These are phyloP conservation scores for Ceratocystis albifundus DNA, from an alignment of 2,329 filamentous ascomycete species.

Conservation along the genomic window DNA sequence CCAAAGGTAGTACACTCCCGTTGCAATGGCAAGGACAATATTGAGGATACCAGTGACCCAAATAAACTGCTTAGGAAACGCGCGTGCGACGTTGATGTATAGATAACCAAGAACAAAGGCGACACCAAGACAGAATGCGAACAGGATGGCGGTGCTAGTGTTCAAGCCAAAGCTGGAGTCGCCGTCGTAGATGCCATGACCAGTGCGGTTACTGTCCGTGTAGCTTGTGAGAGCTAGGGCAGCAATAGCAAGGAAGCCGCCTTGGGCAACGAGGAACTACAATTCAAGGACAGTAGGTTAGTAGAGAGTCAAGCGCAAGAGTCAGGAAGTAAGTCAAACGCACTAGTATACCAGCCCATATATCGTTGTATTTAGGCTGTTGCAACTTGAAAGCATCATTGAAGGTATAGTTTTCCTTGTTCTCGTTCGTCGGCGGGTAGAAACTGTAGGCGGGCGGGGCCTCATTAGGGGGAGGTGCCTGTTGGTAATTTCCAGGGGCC, in stretches of 20 bases:
- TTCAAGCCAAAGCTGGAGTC: constrained; percentile 56
- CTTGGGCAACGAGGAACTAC: constrained; percentile 58
- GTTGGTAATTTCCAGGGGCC: constrained; percentile 26
- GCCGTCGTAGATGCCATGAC: constrained; percentile 61
- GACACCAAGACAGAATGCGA: constrained; percentile 66
- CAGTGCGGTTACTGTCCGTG: constrained; percentile 62
- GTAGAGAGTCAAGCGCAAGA: neutral
- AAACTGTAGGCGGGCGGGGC: constrained; percentile 31
- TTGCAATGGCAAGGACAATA: constrained; percentile 71
- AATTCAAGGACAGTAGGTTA: neutral
- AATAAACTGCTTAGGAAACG: constrained; percentile 81
- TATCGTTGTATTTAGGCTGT: constrained; percentile 77
- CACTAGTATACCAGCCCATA: constrained; percentile 76
- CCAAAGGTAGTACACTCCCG: constrained; percentile 74
- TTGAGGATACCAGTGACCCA: constrained; percentile 88
- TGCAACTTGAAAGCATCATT: constrained; percentile 73
- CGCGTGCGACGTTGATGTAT: constrained; percentile 65
- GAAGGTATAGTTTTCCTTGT: constrained; percentile 48
- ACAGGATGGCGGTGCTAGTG: constrained; percentile 77
- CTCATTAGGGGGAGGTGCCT: constrained; percentile 27
- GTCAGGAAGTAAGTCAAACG: constrained; percentile 25
- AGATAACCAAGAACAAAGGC: constrained; percentile 64
- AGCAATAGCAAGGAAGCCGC: constrained; percentile 66
- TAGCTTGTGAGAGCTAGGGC: constrained; percentile 68
- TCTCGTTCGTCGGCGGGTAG: constrained; percentile 31